Conservation (phyloP, 176 grass and related monocot species). For the Triticum aestivum region IWGSC_CS_RefSeq_v2.1 NC_057797.1:18914158-18914657, state of each 20-base stretch:
- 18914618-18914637: neutral
- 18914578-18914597: constrained; percentile 57
- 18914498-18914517: constrained; percentile 69
- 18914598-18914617: constrained; percentile 21
- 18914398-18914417: constrained; percentile 50
- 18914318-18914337: constrained; percentile 55
- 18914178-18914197: constrained; percentile 18
- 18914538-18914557: constrained; percentile 14
- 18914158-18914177: constrained; percentile 78
- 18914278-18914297: constrained; percentile 49
- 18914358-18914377: constrained; percentile 19
- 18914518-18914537: constrained; percentile 63
- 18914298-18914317: constrained; percentile 41
- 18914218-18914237: constrained; percentile 58
- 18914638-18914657: constrained; percentile 56
- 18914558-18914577: constrained; percentile 31
- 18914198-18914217: constrained; percentile 39
- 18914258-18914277: constrained; percentile 65
- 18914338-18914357: constrained; percentile 64
- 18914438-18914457: constrained; percentile 62
- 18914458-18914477: constrained; percentile 27
- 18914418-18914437: constrained; percentile 46
- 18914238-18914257: constrained; percentile 39
- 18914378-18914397: constrained; percentile 29
- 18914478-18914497: constrained; percentile 64